Percentiles rank a stretch among this genome's conserved stretches.
These are phyloP conservation scores for Melastoma malabathricum DNA, from an alignment of 345 rosid genomes.

Conservation along the genomic window DNA sequence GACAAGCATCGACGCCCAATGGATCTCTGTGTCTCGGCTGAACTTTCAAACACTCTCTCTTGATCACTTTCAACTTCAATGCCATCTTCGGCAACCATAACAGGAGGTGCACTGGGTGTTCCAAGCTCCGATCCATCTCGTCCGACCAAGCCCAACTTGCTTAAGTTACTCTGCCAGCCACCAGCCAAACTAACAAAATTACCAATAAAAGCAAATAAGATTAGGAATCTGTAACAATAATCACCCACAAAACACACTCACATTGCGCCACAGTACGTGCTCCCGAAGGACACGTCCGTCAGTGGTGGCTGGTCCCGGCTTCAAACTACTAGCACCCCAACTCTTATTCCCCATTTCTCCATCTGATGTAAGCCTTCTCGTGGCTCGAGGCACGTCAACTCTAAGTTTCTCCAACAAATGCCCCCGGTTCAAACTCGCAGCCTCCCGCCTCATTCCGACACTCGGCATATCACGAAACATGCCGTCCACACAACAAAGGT, in stretches of 20 bases:
- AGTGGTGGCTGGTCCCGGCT: constrained; percentile 25
- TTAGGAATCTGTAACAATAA: background rate
- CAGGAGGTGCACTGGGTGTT: constrained; percentile 94
- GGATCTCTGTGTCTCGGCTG: constrained; percentile 16
- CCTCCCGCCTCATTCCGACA: background rate
- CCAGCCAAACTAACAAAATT: background rate
- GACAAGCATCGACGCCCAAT: constrained; percentile 17
- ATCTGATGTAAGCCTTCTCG: constrained; percentile 40
- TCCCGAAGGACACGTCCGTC: constrained; percentile 23
- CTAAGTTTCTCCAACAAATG: constrained; percentile 42
- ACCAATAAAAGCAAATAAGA: background rate
- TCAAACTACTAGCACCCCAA: constrained; percentile 13
- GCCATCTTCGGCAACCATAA: constrained; percentile 31
- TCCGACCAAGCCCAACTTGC: background rate
- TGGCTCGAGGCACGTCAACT: constrained; percentile 43
- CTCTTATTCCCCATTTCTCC: constrained; percentile 26
- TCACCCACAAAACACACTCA: constrained; percentile 13
- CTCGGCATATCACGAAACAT: constrained; percentile 14
- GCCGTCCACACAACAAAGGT: constrained; percentile 22
- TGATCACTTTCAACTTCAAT: constrained; percentile 20
- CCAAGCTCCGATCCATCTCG: constrained; percentile 21
- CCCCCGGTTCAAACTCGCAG: constrained; percentile 37
- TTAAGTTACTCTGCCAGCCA: background rate
- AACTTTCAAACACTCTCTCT: constrained; percentile 3
- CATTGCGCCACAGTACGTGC: constrained; percentile 31